Conservation (phyloP, 805 yeast species). For the Saturnispora galanensis region DNA sequence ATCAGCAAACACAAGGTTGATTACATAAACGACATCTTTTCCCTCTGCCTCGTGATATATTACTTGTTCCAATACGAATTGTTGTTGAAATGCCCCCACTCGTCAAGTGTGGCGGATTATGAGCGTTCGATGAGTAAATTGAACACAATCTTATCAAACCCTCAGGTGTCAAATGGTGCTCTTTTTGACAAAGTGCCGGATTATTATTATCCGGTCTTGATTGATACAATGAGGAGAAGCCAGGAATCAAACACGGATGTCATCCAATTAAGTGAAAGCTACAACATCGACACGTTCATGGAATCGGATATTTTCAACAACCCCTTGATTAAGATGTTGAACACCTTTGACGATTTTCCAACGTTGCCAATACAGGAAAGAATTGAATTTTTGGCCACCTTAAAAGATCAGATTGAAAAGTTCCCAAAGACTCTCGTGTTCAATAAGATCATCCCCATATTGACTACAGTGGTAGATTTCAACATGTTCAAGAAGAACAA, state of each 20-base stretch:
- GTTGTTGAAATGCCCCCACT: constrained; percentile 32
- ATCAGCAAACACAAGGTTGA: constrained; percentile 54
- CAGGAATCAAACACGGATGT: constrained; percentile 26
- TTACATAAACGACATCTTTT: constrained; percentile 70
- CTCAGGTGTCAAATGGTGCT: constrained; percentile 34
- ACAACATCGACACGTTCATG: constrained; percentile 57
- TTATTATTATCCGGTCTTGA: constrained; percentile 38
- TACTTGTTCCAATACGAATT: constrained; percentile 49
- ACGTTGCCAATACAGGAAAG: constrained; percentile 65
- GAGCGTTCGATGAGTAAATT: constrained; percentile 42
- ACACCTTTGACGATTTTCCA: constrained; percentile 73
- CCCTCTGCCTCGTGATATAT: constrained; percentile 69
- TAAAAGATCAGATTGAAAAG: constrained; percentile 41
- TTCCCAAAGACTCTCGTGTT: constrained; percentile 50
- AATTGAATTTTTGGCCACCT: constrained; percentile 54
- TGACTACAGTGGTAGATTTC: constrained; percentile 38
- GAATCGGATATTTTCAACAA: constrained; percentile 71
- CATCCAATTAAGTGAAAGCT: constrained; percentile 17
- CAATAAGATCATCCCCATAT: constrained; percentile 66
- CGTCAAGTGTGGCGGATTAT: constrained; percentile 38
- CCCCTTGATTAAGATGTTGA: constrained; percentile 69
- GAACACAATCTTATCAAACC: constrained; percentile 18
- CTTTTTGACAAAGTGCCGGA: constrained; percentile 52
- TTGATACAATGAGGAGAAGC: constrained; percentile 43
- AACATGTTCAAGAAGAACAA: constrained; percentile 10